A percentile compares a stretch with the other conserved stretches of the same genome.
Conservation (phyloP, 257 asterid species). For the Solanum neorickii region DNA sequence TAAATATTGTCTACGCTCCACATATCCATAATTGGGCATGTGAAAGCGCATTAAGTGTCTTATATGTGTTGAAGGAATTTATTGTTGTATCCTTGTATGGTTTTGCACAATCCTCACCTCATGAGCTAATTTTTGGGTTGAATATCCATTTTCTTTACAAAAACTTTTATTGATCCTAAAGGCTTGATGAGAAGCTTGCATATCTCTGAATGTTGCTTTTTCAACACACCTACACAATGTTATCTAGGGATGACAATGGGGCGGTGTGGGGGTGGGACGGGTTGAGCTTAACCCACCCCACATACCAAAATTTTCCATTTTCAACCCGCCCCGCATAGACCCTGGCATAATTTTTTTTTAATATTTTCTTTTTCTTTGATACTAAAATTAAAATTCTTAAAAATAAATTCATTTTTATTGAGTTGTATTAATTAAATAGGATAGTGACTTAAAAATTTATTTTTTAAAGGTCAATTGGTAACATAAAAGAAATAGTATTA, state of each 20-base stretch:
- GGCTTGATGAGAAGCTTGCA: not conserved
- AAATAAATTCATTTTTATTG: no score
- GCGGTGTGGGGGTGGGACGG: no score
- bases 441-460: no score
- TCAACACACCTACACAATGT: not conserved
- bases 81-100: not conserved
- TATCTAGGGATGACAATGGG: not conserved
- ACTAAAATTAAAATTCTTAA: no score
- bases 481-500: no score
- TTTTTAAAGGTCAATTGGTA: no score
- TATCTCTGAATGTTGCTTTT: not conserved
- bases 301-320: no score
- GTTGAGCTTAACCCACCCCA: no score
- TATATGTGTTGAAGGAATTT: not conserved
- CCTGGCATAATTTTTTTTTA: no score
- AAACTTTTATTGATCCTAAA: not conserved
- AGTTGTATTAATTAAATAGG: no score
- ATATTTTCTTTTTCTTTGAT: no score
- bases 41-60: not conserved
- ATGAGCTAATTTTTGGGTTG: not conserved
- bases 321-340: no score
- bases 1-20: not conserved
- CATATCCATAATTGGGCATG: not conserved
- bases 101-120: not conserved
- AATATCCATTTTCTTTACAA: not conserved